Base-by-base conservation (phyloP, 164 flowering plant genomes). In the Tetracentron sinense region DNA sequence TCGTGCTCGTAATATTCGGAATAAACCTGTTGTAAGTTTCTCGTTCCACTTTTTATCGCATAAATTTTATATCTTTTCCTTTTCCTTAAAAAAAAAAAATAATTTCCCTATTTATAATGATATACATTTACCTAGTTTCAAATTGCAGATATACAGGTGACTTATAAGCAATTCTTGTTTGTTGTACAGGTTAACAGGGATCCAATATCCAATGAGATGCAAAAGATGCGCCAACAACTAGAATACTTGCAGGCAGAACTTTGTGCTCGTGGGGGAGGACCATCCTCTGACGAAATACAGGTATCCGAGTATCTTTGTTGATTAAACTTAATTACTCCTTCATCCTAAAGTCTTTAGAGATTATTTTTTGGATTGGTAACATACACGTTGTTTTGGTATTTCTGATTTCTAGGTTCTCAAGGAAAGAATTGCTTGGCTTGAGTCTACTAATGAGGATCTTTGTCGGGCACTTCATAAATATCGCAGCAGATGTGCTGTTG, bases 1-100 rank as follows among this genome's bases (percentile, higher is more conserved):
- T 68, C 96, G 99, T 58, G 98, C 99, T 67, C 88, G 99, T 58
- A 95, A 92, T 79, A 95, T 95, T 70, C 96, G 83, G 77, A 95
- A 95, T 66, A 95, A 92, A 73, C 97, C 97, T 62, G 83, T 95
- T 68, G 99, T 95, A 81, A 86, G 97, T 80, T 62, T 55, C 54
- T 38, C 21, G 25, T 26, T 20, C 22, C 53, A 28, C 54, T 52
- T 46, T 54, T 30, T 42, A 58, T 25, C 42, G 29, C 54, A 60
- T 50, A 8, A 54, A 11, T 38, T 8, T 42, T 7, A 0, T 46
- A 12, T 17, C 28, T 71, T 53, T 60, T 29, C n/a, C 54, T 52
- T 23, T 63, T 26, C 19, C 16, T 27, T n/a, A n/a, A n/a, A n/a
- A n/a, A n/a, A n/a, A n/a, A n/a, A n/a, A n/a, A n/a, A n/a, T n/a